A percentile compares a stretch with the other conserved stretches of the same genome.
phyloP scores from a whole-genome alignment of 2,329 filamentous ascomycete genomes.

The Penicillium sp. region DNA sequence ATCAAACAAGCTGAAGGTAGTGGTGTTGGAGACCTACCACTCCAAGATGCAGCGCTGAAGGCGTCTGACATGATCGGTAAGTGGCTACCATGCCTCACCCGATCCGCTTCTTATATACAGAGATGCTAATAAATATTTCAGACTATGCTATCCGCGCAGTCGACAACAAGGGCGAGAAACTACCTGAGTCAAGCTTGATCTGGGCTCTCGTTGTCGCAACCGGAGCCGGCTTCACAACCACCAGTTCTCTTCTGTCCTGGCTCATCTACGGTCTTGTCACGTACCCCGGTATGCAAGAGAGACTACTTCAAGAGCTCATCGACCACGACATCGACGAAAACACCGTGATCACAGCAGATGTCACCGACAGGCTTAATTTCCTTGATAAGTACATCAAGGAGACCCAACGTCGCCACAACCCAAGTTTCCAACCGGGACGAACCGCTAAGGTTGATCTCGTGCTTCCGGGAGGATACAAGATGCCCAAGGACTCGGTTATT shows the following conservation, averaged over 20 bases:
- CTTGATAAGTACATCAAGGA: slow-evolving; percentile 55
- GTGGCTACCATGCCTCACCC: slow-evolving; percentile 33
- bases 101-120: not conserved
- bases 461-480: slow-evolving; percentile 58
- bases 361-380: slow-evolving; percentile 50
- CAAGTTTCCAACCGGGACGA: slow-evolving; percentile 60
- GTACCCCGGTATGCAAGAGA: slow-evolving; percentile 57
- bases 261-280: slow-evolving; percentile 53
- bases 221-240: slow-evolving; percentile 62
- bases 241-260: slow-evolving; percentile 59
- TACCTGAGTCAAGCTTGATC: slow-evolving; percentile 47
- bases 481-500: slow-evolving; percentile 54
- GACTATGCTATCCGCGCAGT: slow-evolving; percentile 56
- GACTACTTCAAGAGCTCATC: slow-evolving; percentile 58
- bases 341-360: slow-evolving; percentile 49
- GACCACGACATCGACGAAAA: slow-evolving; percentile 48
- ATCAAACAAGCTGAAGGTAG: slow-evolving; percentile 20
- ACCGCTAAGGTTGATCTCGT: slow-evolving; percentile 57
- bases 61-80: slow-evolving; percentile 39
- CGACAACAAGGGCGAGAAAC: slow-evolving; percentile 55
- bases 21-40: slow-evolving; percentile 30
- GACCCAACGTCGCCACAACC: slow-evolving; percentile 59
- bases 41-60: slow-evolving; percentile 47
- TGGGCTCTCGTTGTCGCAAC: slow-evolving; percentile 51
- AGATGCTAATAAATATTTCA: slow-evolving; percentile 6